Conservation (phyloP, 2,329 filamentous ascomycete species). For the Didymella glomerata region DNA sequence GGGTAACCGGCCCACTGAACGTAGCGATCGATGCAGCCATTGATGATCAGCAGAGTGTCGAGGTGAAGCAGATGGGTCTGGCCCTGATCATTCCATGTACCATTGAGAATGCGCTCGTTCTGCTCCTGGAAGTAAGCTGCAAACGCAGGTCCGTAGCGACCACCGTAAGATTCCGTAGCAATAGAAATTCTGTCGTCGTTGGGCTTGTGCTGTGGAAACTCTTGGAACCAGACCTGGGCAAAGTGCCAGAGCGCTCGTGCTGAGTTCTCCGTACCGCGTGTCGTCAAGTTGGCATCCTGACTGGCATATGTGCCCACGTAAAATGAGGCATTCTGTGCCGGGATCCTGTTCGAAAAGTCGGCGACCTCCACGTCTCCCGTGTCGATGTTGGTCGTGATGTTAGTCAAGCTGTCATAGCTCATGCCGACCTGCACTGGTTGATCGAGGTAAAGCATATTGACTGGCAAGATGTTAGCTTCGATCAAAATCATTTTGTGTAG, state of each 20-base stretch:
- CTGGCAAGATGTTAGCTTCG: conserved; percentile 25
- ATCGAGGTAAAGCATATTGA: conserved; percentile 69
- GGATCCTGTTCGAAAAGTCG: conserved; percentile 23
- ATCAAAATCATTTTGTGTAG: neutral
- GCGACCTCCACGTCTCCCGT: conserved; percentile 30
- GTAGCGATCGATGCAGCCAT: conserved; percentile 63
- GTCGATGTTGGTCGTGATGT: conserved; percentile 47
- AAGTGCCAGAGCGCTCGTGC: conserved; percentile 32
- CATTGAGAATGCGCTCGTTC: conserved; percentile 58
- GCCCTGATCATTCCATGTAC: conserved; percentile 35
- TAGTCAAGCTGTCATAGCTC: conserved; percentile 46
- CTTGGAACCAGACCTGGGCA: conserved; percentile 30
- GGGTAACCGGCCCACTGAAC: conserved; percentile 60
- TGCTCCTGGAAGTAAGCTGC: conserved; percentile 62
- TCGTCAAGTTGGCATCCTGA: conserved; percentile 54
- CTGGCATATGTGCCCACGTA: conserved; percentile 53
- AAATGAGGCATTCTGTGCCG: conserved; percentile 16
- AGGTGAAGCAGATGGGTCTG: conserved; percentile 52
- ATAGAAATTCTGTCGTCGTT: conserved; percentile 32
- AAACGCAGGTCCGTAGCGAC: conserved; percentile 63
- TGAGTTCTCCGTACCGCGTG: conserved; percentile 53
- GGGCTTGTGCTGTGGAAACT: conserved; percentile 33
- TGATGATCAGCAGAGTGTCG: conserved; percentile 65
- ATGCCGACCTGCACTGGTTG: conserved; percentile 69
- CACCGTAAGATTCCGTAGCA: conserved; percentile 58